Conservation (phyloP, 2,329 filamentous ascomycete species). For the Dendryphion nanum region DNA sequence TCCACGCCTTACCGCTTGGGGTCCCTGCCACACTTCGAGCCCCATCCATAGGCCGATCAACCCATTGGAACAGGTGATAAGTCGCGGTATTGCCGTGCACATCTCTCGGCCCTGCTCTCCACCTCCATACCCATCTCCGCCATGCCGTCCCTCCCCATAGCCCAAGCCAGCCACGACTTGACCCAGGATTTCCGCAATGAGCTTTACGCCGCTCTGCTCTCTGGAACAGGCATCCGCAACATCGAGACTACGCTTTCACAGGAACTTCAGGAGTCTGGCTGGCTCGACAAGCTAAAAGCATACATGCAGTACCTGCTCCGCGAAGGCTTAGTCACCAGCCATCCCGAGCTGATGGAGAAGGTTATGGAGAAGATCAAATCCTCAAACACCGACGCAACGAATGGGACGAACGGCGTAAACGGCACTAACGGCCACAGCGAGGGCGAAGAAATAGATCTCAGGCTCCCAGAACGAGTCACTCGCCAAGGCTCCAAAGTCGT, state of each 20-base stretch:
- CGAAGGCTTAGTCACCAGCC: slow-evolving; percentile 56
- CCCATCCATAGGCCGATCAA: slow-evolving; percentile 4
- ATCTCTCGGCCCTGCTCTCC: too few relatives aligned
- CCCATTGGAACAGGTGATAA: too few relatives aligned
- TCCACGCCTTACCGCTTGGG: too few relatives aligned
- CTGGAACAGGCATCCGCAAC: slow-evolving; percentile 51
- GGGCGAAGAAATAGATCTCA: slow-evolving; percentile 40
- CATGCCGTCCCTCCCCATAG: slow-evolving; percentile 28
- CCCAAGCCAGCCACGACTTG: slow-evolving; percentile 43
- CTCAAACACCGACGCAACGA: slow-evolving; percentile 2
- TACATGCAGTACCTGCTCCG: slow-evolving; percentile 58
- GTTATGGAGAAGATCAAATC: slow-evolving; percentile 43
- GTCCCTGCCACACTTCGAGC: too few relatives aligned
- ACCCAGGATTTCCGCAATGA: slow-evolving; percentile 39
- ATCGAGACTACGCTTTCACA: slow-evolving; percentile 56
- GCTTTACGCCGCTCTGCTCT: slow-evolving; percentile 48
- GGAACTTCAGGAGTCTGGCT: slow-evolving; percentile 57
- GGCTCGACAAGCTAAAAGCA: slow-evolving; percentile 55
- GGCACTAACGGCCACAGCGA: slow-evolving; percentile 19
- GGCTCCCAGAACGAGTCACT: slow-evolving; percentile 50
- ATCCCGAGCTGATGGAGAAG: slow-evolving; percentile 55
- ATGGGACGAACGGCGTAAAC: slow-evolving; percentile 15
- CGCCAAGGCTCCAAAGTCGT: slow-evolving; percentile 52
- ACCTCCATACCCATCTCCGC: too few relatives aligned
- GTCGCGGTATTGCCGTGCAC: too few relatives aligned